These are phyloP conservation scores for Puccinia sorghi DNA, from an alignment of 1,284 basidiomycete genomes.

Conservation along the genomic window DNA sequence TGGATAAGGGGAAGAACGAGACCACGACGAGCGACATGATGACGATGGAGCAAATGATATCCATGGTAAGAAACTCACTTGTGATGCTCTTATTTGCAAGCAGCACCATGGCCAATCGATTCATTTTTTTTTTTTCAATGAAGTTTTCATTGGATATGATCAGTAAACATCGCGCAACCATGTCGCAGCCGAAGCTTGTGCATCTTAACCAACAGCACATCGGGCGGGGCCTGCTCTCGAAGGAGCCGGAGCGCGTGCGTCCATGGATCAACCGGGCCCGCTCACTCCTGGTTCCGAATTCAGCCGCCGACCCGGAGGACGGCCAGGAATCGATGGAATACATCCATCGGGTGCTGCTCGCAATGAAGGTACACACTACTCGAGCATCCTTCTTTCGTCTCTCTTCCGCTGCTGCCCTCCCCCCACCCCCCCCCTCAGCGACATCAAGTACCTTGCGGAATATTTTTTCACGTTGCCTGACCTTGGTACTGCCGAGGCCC, in stretches of 20 bases:
- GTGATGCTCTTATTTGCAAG: slow-evolving; percentile 26
- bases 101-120: too few species aligned
- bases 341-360: slow-evolving; percentile 5
- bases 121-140: too few species aligned
- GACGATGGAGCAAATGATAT: slow-evolving; percentile 67
- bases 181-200: slow-evolving; percentile 71
- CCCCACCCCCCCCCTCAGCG: slow-evolving; percentile 60
- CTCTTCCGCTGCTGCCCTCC: too few species aligned
- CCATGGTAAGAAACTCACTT: slow-evolving; percentile 61
- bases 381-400: too few species aligned
- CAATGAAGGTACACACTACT: slow-evolving; percentile 52
- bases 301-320: neutral
- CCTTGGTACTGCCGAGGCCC: slow-evolving; percentile 64
- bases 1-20: neutral
- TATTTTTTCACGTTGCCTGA: slow-evolving; percentile 76
- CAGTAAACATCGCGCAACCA: slow-evolving; percentile 72
- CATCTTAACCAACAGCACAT: slow-evolving; percentile 78
- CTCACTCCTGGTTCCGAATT: slow-evolving; percentile 12
- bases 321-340: slow-evolving; percentile 2
- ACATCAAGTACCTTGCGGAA: slow-evolving; percentile 68
- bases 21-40: slow-evolving; percentile 63
- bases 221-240: slow-evolving; percentile 58
- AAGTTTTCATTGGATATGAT: slow-evolving; percentile 72
- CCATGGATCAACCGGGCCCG: slow-evolving; percentile 43
- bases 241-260: slow-evolving; percentile 47